phyloP scores from a whole-genome alignment of 1,284 basidiomycete genomes.

The Ganoderma sp. region DNA sequence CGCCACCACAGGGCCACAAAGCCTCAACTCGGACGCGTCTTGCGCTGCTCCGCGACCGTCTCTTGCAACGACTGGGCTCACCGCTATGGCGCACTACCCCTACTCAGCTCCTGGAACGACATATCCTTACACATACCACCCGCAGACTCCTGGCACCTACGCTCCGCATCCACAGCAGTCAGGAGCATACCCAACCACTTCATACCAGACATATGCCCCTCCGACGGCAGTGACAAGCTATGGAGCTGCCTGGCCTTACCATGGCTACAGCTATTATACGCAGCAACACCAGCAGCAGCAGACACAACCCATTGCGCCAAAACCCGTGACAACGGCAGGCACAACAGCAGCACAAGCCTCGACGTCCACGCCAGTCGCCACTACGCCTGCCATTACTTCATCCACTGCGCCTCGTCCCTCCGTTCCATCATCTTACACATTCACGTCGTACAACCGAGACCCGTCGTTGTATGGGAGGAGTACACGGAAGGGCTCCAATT shows the following conservation, averaged over 20 bases:
- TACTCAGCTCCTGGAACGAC: constrained; percentile 33
- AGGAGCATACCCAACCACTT: constrained; percentile 38
- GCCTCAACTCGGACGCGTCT: background rate
- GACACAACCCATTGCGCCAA: constrained; percentile 23
- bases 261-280: constrained; percentile 40
- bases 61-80: background rate
- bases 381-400: constrained; percentile 29
- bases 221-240: constrained; percentile 41
- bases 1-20: background rate
- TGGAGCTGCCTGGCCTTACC: constrained; percentile 41
- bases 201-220: constrained; percentile 41
- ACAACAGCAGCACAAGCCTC: constrained; percentile 28
- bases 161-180: constrained; percentile 34
- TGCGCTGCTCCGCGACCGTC: background rate
- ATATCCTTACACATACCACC: constrained; percentile 38
- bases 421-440: constrained; percentile 43
- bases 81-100: constrained; percentile 40
- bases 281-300: constrained; percentile 36
- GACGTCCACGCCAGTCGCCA: constrained; percentile 33
- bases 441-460: constrained; percentile 62
- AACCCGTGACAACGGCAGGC: constrained; percentile 30
- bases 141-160: constrained; percentile 32
- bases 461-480: constrained; percentile 47
- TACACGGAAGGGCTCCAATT: constrained; percentile 63
- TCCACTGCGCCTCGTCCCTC: constrained; percentile 28